A percentile compares a stretch with the other conserved stretches of the same genome.
phyloP scores from a whole-genome alignment of 2,329 filamentous ascomycete species.

The Hymenoscyphus fraxineus region DNA sequence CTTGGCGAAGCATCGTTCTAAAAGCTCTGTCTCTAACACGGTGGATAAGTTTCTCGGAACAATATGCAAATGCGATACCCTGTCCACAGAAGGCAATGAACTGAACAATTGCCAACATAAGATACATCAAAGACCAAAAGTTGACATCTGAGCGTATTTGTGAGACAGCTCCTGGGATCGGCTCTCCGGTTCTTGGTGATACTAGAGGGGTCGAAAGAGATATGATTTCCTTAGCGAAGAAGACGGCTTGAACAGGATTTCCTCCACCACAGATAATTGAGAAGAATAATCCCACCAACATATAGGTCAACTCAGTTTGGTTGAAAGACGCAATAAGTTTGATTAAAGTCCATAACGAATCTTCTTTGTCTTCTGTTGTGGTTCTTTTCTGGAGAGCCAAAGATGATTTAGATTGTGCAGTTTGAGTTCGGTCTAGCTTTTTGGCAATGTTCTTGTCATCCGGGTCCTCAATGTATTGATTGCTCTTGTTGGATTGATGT shows the following conservation, averaged over 20 bases:
- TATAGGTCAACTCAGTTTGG: conserved; percentile 62
- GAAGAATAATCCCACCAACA: conserved; percentile 70
- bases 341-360: conserved; percentile 71
- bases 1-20: conserved; percentile 83
- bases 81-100: conserved; percentile 66
- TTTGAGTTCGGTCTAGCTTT: conserved; percentile 53
- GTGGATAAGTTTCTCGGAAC: conserved; percentile 81
- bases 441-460: conserved; percentile 56
- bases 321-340: conserved; percentile 81
- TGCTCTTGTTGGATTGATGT: conserved; percentile 40
- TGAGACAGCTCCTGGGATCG: conserved; percentile 34
- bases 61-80: conserved; percentile 74
- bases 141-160: conserved; percentile 64
- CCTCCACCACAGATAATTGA: conserved; percentile 75
- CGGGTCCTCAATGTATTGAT: conserved; percentile 49
- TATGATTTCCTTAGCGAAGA: conserved; percentile 86
- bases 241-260: conserved; percentile 72
- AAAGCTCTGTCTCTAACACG: conserved; percentile 81
- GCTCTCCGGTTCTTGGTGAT: conserved; percentile 45
- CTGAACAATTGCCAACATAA: conserved; percentile 74
- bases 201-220: conserved; percentile 48
- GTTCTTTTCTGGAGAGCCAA: conserved; percentile 58
- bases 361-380: conserved; percentile 51
- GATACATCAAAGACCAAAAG: conserved; percentile 87
- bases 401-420: conserved; percentile 64